Evolutionary conservation across 805 yeast species (phyloP), one percentile per base, ranked within the genome.

Genomic region (Sugiyamaella marilandica): DNA sequence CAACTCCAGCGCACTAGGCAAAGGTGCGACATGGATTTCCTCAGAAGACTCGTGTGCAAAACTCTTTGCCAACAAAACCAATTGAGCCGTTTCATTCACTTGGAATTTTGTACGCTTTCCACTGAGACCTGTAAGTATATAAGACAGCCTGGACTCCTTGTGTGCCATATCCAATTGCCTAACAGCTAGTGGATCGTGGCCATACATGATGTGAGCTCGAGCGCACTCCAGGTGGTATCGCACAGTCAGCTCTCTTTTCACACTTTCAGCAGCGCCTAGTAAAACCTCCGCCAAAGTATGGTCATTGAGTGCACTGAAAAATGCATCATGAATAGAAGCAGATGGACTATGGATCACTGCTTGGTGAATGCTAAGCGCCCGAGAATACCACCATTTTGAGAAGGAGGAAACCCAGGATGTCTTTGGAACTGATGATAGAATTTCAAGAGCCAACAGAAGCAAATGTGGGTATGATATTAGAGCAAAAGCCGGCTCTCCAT

Each of bases 21-120:
- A 51, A 9, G 32, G 31, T 18, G 48, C 41, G 4, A 45, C 47
- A 14, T 7, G 21, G 7, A 29, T 50, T 19, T 34, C 45, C 16
- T 50, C 50, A 43, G 35, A 14, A 35, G 47, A 32, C 50, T 51
- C 44, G 32, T 19, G 50, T 32, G 49, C 55, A 3, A 21, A 36
- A 8, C 45, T 43, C 13, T 69, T 59, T 1, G 98, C 98, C 18
- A 92, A 69, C 24, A 89, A 79, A 13, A 91, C 78, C 55, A 92
- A 76, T 37, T 88, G 81, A 0, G 96, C 79, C 24, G 84, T 79
- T n/a, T 83, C 80, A 33, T 74, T 76, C 46, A 76, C 76, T 70
- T 92, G 98, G 66, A 74, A 87, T 66, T 87, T 87, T 2, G 98
- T 92, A 64, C 94, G 76, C 65, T 83, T 85, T 9, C 96, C 97